phyloP scores from a whole-genome alignment of 2,329 filamentous ascomycete species.

The Fusarium devonianum region DNA sequence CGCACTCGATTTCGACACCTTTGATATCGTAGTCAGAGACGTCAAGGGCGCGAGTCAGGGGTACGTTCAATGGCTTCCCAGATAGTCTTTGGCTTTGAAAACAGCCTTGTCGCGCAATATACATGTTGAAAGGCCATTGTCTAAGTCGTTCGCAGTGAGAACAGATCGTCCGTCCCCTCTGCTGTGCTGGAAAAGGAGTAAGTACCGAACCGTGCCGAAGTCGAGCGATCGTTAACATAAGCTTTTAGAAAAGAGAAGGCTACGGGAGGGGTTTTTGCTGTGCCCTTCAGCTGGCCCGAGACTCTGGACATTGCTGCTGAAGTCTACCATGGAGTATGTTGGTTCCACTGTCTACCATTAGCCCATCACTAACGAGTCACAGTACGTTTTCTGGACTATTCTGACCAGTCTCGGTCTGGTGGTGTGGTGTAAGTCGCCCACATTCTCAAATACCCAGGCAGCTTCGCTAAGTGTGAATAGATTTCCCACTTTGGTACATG shows the following conservation, averaged over 20 bases:
- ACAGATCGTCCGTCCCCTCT: conserved; percentile 54
- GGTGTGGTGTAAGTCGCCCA: conserved; percentile 81
- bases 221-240: conserved; percentile 30
- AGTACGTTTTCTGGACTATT: conserved; percentile 97
- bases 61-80: conserved; percentile 97
- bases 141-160: conserved; percentile 58
- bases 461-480: conserved; percentile 52
- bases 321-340: conserved; percentile 85
- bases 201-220: conserved; percentile 46
- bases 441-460: not conserved
- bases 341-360: conserved; percentile 2
- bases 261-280: conserved; percentile 72
- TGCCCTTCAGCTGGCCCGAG: conserved; percentile 75
- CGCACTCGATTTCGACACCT: conserved; percentile 85
- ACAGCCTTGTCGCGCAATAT: conserved; percentile 42
- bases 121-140: conserved; percentile 42
- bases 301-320: conserved; percentile 84
- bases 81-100: conserved; percentile 62
- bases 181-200: conserved; percentile 76
- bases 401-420: conserved; percentile 87
- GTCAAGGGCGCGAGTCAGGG: conserved; percentile 91
- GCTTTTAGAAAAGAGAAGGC: conserved; percentile 74
- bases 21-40: conserved; percentile 89
- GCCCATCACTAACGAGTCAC: conserved; percentile 31
- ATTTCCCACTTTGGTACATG: conserved; percentile 99